Base-by-base conservation (phyloP, 148 eudicot genomes). In the Rhododendron kiyosumense region DNA sequence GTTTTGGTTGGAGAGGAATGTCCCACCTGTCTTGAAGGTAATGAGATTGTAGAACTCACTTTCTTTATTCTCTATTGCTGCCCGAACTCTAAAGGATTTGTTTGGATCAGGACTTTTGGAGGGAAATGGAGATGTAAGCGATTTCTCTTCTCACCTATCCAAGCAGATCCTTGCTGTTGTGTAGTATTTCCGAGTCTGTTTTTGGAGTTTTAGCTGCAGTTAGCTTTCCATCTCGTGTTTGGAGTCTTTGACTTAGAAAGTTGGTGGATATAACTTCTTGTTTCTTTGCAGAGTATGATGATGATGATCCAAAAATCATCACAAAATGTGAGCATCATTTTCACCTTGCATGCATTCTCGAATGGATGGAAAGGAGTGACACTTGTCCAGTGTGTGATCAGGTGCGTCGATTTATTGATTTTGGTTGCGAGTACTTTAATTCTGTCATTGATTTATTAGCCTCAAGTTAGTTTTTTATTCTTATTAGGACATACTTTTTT, bases 311-410 rank as follows among this genome's bases (percentile, higher is more conserved):
- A 48, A 96, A 95, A 92, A 88, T 96, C 86, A 83, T 92, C 80
- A 95, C 97, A 52, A 92, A 93, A 85, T 96, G 99, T 41, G 97
- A 95, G 85, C 99, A 96, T 86, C 94, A 95, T 90, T 96, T 94
- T 88, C 99, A 96, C 87, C 97, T 96, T 65, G 87, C 98, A 28
- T 96, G 99, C 92, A 96, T 96, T 89, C 91, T 93, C 20, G 98
- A 95, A 89, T 96, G 99, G 99, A 89, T 93, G 98, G 99, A 96
- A 88, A 93, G 99, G 87, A 96, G 99, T 61, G 92, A 92, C n/a
- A 89, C 90, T n/a, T 96, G 98, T 81, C 94, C 99, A 61, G 94
- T 96, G 80, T 96, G 99, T 85, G 94, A 91, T 90, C 89, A 96
- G 99, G 99, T 96, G 87, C 81, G 74, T 41, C 13, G 26, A 18